Evolutionary conservation across 495 filamentous ascomycete genomes (phyloP).

Genomic region (Penicillium subrubescens): DNA sequence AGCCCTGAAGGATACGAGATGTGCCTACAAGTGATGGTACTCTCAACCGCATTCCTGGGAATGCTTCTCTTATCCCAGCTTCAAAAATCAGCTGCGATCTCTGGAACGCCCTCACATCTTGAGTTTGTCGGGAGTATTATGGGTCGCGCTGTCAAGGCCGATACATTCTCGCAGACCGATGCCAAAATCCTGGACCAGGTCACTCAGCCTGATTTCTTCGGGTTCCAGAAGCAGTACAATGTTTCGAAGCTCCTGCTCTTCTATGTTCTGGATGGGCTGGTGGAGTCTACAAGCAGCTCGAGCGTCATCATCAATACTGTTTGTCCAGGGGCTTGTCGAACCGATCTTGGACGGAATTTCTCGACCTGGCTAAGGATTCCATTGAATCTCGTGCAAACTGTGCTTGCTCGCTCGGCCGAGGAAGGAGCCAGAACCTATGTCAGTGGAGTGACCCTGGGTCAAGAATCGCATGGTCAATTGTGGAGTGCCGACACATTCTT

Average conservation of each 20-base stretch:
- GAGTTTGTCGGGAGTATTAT: neutral
- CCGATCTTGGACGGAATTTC: neutral
- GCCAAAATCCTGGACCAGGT: neutral
- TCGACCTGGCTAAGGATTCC: neutral
- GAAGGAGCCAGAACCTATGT: constrained; percentile 33
- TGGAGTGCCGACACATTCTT: constrained; percentile 21
- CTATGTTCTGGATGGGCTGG: neutral
- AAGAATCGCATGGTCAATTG: constrained; percentile 31
- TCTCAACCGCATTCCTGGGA: neutral
- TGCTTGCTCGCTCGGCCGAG: constrained; percentile 29
- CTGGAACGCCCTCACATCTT: neutral
- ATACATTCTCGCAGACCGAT: neutral
- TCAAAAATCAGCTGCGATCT: neutral
- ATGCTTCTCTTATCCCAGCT: neutral
- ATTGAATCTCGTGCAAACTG: constrained; percentile 1
- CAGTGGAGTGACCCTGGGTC: constrained; percentile 30
- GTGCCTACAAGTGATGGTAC: neutral
- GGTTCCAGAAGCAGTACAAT: neutral
- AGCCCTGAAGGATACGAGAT: neutral
- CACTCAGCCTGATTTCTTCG: neutral
- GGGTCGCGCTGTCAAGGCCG: neutral
- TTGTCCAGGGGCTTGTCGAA: neutral
- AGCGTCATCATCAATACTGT: neutral
- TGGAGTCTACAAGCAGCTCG: neutral
- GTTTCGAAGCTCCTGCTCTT: neutral